A percentile compares a stretch with the other conserved stretches of the same genome.
These are phyloP conservation scores for Verruconis gallopava DNA, from an alignment of 2,329 filamentous ascomycete species.

Conservation along the genomic window DNA sequence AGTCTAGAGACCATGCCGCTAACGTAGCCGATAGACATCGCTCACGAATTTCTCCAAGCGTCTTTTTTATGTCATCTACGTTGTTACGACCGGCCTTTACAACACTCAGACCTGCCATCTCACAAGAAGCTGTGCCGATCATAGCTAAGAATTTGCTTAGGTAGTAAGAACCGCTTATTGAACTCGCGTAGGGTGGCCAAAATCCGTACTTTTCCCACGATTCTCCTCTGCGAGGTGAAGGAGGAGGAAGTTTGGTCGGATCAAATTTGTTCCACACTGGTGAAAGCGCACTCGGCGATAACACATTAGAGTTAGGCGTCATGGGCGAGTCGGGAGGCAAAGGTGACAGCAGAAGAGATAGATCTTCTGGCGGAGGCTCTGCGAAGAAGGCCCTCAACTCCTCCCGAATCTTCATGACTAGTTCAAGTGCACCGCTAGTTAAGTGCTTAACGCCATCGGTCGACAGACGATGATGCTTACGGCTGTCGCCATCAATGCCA, in stretches of 20 bases:
- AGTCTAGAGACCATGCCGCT: slow-evolving; percentile 84
- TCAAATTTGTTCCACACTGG: slow-evolving; percentile 74
- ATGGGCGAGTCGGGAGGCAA: slow-evolving; percentile 57
- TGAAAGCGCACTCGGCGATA: slow-evolving; percentile 44
- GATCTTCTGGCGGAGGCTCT: slow-evolving; percentile 78
- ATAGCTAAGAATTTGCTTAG: slow-evolving; percentile 69
- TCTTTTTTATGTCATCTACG: slow-evolving; percentile 57
- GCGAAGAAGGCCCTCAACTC: slow-evolving; percentile 72
- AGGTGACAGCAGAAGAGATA: slow-evolving; percentile 77
- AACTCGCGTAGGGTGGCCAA: slow-evolving; percentile 89
- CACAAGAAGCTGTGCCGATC: slow-evolving; percentile 74
- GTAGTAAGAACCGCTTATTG: slow-evolving; percentile 82
- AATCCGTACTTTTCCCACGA: slow-evolving; percentile 91
- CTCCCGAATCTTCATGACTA: slow-evolving; percentile 74
- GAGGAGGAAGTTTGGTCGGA: slow-evolving; percentile 60
- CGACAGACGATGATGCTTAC: slow-evolving; percentile 67
- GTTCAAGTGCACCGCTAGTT: slow-evolving; percentile 63
- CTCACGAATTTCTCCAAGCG: slow-evolving; percentile 71
- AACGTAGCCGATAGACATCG: slow-evolving; percentile 76
- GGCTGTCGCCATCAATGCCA: slow-evolving; percentile 71
- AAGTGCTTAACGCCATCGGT: slow-evolving; percentile 57
- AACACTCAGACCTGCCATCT: slow-evolving; percentile 65
- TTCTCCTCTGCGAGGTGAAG: slow-evolving; percentile 61
- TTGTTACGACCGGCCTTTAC: slow-evolving; percentile 42
- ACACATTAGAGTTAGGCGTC: slow-evolving; percentile 40